Evolutionary conservation across 2,329 filamentous ascomycete species (phyloP).

Genomic region (Arthroderma sp.): DNA sequence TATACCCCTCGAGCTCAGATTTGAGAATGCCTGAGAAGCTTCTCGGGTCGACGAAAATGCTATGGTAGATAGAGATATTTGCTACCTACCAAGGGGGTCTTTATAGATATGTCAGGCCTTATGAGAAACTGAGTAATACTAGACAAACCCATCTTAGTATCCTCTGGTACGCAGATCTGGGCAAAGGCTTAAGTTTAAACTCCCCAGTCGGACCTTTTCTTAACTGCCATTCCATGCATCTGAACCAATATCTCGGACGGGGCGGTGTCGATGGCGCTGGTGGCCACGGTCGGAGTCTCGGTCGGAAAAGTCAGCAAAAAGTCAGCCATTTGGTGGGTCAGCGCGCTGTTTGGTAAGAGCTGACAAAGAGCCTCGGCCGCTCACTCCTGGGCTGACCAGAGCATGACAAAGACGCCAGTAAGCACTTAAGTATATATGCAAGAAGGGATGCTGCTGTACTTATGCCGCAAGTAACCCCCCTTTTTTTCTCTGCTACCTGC

Average conservation of each 20-base stretch:
- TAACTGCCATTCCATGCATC: neutral
- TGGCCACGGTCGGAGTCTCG: neutral
- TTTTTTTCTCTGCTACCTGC: too few species aligned
- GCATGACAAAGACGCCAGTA: neutral
- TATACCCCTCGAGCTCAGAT: neutral
- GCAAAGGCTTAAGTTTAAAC: neutral
- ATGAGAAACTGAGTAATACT: neutral
- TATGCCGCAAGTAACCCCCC: neutral
- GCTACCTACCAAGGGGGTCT: too few species aligned
- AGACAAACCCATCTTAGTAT: neutral
- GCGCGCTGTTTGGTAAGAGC: neutral
- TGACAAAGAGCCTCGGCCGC: neutral
- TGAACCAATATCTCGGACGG: neutral
- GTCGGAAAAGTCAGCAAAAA: too few species aligned
- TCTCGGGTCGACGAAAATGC: neutral
- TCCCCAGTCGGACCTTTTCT: neutral
- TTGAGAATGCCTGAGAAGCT: neutral
- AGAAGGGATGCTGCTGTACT: neutral
- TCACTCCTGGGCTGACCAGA: neutral
- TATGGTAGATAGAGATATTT: neutral
- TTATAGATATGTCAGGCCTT: neutral
- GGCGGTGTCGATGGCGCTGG: too few species aligned
- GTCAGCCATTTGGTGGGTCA: too few species aligned
- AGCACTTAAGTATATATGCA: neutral
- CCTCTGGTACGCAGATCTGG: neutral